Evolutionary conservation across 1,284 basidiomycete species (phyloP).

Genomic region (Cryptococcus neoformans): DNA sequence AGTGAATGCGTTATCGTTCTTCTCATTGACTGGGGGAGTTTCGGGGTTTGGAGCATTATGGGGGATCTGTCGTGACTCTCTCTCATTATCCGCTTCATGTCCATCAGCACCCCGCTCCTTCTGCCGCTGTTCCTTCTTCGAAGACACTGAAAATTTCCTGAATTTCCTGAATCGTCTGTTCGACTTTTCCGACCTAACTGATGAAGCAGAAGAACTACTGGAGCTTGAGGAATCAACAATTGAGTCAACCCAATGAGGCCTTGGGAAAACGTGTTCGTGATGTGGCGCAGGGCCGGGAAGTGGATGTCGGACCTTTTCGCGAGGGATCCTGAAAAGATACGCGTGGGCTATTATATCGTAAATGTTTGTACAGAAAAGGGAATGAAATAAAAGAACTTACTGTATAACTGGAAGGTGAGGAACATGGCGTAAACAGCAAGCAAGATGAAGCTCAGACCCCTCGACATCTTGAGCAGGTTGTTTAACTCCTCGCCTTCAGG

Average conservation of each 20-base stretch:
- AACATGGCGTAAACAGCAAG: conserved; percentile 56
- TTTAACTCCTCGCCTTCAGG: conserved; percentile 35
- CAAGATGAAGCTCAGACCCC: conserved; percentile 57
- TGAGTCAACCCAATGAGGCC: conserved; percentile 46
- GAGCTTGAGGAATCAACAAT: conserved; percentile 33
- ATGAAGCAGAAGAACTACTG: conserved; percentile 26
- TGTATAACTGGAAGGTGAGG: conserved; percentile 55
- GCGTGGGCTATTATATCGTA: conserved; percentile 49
- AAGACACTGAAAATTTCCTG: conserved; percentile 19
- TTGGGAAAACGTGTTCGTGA: conserved; percentile 41
- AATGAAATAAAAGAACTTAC: conserved; percentile 24
- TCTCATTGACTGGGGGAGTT: not conserved
- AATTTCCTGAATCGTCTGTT: conserved; percentile 12
- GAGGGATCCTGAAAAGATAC: conserved; percentile 54
- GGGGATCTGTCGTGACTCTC: not conserved
- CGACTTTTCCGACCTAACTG: conserved; percentile 7
- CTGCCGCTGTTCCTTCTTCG: conserved; percentile 6
- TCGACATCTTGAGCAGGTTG: conserved; percentile 50
- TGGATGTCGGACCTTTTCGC: conserved; percentile 22
- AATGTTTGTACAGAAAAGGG: not conserved
- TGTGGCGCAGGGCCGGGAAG: conserved; percentile 39
- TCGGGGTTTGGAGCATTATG: not conserved
- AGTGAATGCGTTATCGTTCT: not conserved
- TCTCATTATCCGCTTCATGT: conserved; percentile 9
- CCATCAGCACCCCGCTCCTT: not conserved